Evolutionary conservation across 768 basidiomycete species (phyloP).

Genomic region (Coprinellus micaceus): DNA sequence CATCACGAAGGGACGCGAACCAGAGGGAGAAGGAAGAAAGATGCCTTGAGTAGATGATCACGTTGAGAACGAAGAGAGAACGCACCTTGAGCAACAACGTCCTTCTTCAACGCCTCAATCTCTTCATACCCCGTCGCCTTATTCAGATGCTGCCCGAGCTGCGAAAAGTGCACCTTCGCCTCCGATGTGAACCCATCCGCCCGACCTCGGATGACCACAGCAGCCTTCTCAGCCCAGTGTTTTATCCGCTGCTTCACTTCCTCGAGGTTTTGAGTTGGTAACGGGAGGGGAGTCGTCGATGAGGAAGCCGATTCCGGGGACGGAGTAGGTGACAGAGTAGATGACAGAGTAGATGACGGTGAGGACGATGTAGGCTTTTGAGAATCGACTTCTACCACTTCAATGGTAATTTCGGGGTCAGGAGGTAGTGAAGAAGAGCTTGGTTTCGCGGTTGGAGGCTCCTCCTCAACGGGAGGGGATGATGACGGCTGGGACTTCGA

Average conservation of each 20-base stretch:
- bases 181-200: conserved; percentile 56
- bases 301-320: background rate
- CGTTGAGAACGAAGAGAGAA: conserved; percentile 6
- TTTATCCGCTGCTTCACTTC: conserved; percentile 37
- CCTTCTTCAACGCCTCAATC: conserved; percentile 76
- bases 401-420: background rate
- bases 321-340: no score
- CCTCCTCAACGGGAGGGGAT: no score
- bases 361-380: background rate
- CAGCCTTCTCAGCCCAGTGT: conserved; percentile 48
- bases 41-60: no score
- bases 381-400: no score
- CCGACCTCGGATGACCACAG: conserved; percentile 45
- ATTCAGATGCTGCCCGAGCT: conserved; percentile 78
- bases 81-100: conserved; percentile 80
- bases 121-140: conserved; percentile 88
- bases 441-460: no score
- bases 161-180: conserved; percentile 60
- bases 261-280: conserved; percentile 30
- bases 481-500: no score
- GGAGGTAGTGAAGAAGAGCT: background rate
- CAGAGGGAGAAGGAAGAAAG: background rate
- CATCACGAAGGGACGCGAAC: background rate
- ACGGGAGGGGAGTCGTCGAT: conserved; percentile 13
- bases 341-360: background rate